Percentiles rank a stretch among this genome's conserved stretches.
Conservation (phyloP, 208 protist genomes). For the Trypanosoma melophagium region DNA sequence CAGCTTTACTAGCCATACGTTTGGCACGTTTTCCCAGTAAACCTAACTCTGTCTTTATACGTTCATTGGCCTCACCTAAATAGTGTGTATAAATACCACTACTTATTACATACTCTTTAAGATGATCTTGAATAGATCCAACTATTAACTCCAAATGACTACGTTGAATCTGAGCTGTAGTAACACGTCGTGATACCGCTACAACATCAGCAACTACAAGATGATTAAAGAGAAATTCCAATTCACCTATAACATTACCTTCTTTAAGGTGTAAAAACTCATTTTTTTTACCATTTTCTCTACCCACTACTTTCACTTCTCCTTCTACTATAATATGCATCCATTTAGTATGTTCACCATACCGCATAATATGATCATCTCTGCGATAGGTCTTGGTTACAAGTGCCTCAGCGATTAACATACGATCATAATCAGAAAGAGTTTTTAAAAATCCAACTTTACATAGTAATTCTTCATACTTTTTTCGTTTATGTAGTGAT, state of each 20-base stretch:
- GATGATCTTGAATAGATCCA: slow-evolving; percentile 74
- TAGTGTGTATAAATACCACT: slow-evolving; percentile 72
- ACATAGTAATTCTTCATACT: slow-evolving; percentile 64
- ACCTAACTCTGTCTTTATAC: slow-evolving; percentile 61
- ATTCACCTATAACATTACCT: slow-evolving; percentile 83
- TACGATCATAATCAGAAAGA: slow-evolving; percentile 82
- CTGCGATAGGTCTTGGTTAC: slow-evolving; percentile 52
- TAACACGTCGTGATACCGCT: slow-evolving; percentile 45
- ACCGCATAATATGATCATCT: slow-evolving; percentile 75
- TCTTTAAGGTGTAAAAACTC: slow-evolving; percentile 65
- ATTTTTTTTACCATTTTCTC: slow-evolving; percentile 53
- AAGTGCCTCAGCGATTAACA: slow-evolving; percentile 87
- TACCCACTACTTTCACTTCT: slow-evolving; percentile 73
- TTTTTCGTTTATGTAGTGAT: slow-evolving; percentile 59
- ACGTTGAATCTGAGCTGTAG: slow-evolving; percentile 75
- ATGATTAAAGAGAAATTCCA: slow-evolving; percentile 90
- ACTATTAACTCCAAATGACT: slow-evolving; percentile 87
- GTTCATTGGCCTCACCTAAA: slow-evolving; percentile 53
- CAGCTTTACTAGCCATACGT: slow-evolving; percentile 19
- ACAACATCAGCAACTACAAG: slow-evolving; percentile 86
- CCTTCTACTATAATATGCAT: slow-evolving; percentile 84
- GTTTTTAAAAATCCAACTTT: slow-evolving; percentile 71
- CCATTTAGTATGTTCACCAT: slow-evolving; percentile 59
- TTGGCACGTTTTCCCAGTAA: slow-evolving; percentile 39
- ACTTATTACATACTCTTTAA: slow-evolving; percentile 79